phyloP scores from a whole-genome alignment of 1,139 yeast genomes.

The Saccharomyces hybrid region DNA sequence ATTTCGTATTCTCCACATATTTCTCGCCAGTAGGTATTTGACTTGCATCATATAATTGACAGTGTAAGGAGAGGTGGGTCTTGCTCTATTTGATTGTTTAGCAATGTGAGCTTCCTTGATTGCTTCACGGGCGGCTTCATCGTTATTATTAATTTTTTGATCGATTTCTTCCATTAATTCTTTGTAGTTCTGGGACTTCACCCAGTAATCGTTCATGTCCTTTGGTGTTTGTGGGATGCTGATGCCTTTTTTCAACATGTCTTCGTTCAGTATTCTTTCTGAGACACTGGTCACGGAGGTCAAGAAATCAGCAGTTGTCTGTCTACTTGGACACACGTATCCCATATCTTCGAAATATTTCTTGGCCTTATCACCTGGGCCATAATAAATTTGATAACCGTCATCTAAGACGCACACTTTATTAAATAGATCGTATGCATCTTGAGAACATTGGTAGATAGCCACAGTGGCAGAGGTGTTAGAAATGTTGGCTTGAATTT shows the following conservation, averaged over 20 bases:
- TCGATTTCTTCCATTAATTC: slow-evolving; percentile 37
- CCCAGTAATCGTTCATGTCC: slow-evolving; percentile 63
- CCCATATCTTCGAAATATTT: slow-evolving; percentile 46
- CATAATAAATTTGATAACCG: slow-evolving; percentile 41
- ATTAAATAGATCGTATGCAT: slow-evolving; percentile 46
- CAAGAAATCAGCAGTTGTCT: slow-evolving; percentile 45
- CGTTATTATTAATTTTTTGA: slow-evolving; percentile 18
- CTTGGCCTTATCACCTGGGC: slow-evolving; percentile 37
- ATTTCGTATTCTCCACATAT: slow-evolving; percentile 49
- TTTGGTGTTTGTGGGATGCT: slow-evolving; percentile 57
- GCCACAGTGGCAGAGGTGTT: slow-evolving; percentile 67
- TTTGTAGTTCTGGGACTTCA: slow-evolving; percentile 44
- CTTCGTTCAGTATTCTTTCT: slow-evolving; percentile 42
- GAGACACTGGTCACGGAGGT: slow-evolving; percentile 46
- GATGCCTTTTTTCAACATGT: slow-evolving; percentile 37
- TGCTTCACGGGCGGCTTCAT: slow-evolving; percentile 12
- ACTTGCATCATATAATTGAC: slow-evolving; percentile 51
- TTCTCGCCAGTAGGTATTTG: slow-evolving; percentile 46
- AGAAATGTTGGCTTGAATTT: slow-evolving; percentile 52
- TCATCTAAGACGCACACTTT: slow-evolving; percentile 42
- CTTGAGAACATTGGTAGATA: slow-evolving; percentile 76
- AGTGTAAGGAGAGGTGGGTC: slow-evolving; percentile 48
- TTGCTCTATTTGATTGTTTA: slow-evolving; percentile 43
- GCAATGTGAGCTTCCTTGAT: slow-evolving; percentile 45
- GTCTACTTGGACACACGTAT: slow-evolving; percentile 42